Conservation (phyloP, 139 green algal species). For the Edaphochlamys debaryana region DNA sequence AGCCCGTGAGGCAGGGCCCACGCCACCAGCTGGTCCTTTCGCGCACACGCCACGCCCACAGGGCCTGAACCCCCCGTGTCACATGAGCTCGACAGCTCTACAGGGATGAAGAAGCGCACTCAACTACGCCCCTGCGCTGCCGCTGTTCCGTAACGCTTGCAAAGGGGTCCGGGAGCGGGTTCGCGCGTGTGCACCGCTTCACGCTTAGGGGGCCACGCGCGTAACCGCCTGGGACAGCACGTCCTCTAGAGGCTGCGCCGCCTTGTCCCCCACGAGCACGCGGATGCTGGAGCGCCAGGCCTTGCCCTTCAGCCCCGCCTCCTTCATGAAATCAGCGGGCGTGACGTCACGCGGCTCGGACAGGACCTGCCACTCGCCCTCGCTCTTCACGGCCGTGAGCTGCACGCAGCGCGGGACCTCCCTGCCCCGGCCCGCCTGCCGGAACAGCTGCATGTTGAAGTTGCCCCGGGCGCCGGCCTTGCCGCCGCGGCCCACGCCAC, state of each 20-base stretch:
- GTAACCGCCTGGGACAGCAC: neutral
- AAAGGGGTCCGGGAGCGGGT: neutral
- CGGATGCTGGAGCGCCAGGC: slow-evolving; percentile 10
- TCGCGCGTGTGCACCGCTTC: neutral
- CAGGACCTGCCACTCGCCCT: neutral
- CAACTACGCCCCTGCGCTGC: too few relatives aligned
- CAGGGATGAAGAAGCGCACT: too few relatives aligned
- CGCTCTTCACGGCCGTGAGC: slow-evolving; percentile 1
- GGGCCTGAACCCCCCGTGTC: too few relatives aligned
- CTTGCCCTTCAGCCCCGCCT: slow-evolving; percentile 4
- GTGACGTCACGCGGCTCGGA: neutral
- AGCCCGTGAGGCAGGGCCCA: too few relatives aligned
- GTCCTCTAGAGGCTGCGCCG: neutral
- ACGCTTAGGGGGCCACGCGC: neutral
- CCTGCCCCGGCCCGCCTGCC: neutral
- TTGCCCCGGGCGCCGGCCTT: neutral
- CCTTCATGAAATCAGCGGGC: neutral
- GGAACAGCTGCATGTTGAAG: slow-evolving; percentile 3
- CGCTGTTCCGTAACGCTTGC: too few relatives aligned
- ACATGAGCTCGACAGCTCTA: too few relatives aligned
- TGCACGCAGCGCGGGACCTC: neutral
- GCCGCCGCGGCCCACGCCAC: neutral
- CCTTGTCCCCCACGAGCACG: neutral
- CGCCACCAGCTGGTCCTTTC: too few relatives aligned
- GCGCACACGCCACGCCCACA: too few relatives aligned